Percentiles rank a stretch among this genome's conserved stretches.
These are phyloP conservation scores for Canariomyces notabilis DNA, from an alignment of 2,329 filamentous ascomycete genomes.

Conservation along the genomic window DNA sequence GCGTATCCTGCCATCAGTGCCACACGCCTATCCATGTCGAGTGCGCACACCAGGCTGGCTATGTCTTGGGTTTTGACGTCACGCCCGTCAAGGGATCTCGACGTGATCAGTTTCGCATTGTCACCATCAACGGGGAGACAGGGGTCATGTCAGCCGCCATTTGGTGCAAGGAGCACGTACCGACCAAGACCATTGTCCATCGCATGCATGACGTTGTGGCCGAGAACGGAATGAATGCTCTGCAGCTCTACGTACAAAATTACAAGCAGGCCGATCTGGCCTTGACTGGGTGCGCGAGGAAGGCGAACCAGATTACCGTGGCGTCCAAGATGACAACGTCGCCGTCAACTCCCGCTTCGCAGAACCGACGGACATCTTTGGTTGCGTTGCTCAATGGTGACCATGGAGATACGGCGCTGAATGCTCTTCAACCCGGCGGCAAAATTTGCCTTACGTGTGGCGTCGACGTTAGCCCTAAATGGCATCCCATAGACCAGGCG, in stretches of 20 bases:
- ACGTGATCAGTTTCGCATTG: conserved; percentile 72
- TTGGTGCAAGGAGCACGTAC: conserved; percentile 87
- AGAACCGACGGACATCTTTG: conserved; percentile 53
- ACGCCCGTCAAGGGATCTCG: conserved; percentile 84
- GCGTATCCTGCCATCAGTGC: conserved; percentile 75
- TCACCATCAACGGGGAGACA: conserved; percentile 73
- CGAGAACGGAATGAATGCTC: conserved; percentile 66
- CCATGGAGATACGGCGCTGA: conserved; percentile 24
- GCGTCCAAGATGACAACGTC: conserved; percentile 50
- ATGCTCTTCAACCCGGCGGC: conserved; percentile 37
- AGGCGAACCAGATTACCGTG: conserved; percentile 72
- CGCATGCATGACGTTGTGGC: conserved; percentile 71
- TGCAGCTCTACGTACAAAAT: conserved; percentile 81
- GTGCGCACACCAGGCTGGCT: conserved; percentile 80
- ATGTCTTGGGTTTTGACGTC: conserved; percentile 84
- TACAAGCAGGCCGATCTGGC: conserved; percentile 94
- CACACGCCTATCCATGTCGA: conserved; percentile 72
- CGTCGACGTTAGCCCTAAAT: conserved; percentile 68
- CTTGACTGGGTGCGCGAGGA: conserved; percentile 86
- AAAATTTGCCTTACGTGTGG: conserved; percentile 61
- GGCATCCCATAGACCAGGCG: conserved; percentile 57
- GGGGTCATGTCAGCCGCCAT: conserved; percentile 80
- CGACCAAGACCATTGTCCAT: conserved; percentile 67
- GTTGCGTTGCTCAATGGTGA: conserved; percentile 32
- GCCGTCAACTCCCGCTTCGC: conserved; percentile 36